Base-by-base conservation (phyloP, 2,329 filamentous ascomycete species). In the Epichloe bromicola region DNA sequence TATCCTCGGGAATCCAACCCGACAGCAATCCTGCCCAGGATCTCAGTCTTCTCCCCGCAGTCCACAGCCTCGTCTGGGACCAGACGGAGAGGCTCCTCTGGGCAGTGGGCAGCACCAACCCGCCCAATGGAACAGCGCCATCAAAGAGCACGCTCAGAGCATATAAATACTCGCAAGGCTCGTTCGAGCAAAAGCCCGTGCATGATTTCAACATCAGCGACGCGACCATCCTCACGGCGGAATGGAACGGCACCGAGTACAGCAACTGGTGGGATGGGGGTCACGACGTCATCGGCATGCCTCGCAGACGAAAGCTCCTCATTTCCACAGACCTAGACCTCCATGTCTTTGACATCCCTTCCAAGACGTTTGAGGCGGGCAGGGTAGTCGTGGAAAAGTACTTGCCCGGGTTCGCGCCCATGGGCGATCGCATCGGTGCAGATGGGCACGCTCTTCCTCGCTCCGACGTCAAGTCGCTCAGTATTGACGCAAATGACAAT, bases 231-330 rank as follows among this genome's bases (percentile, higher is more conserved):
- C 49, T 51, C 43, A 41, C 43, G 11, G 37, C 49, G 15, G 49
- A 51, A 42, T 51, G 49, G 49, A 19, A 8, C 38, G 17, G 17
- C 15, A 42, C 43, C n/a, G 30, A 46, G 30, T 46, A 46, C 26
- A 40, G 33, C 33, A 7, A 3, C 34, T 51, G 49, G 49, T 51
- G 49, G 49, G 44, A 51, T 30, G 49, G 49, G n/a, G 20, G n/a
- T 8, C 49, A 51, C 40, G 38, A 37, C 23, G 11, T 48, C 33
- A 44, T 30, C 8, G 11, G 7, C 11, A 36, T 48, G 14, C 49
- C 49, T 2, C 7, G 43, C 7, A 12, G 47, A 36, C 38, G 36
- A 30, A 15, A 38, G 33, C 49, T 51, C 11, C 44, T 51, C 26
- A 42, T 51, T 15, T 26, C 49, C 4, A 51, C 49, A 11, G 49